A percentile compares a stretch with the other conserved stretches of the same genome.
These are phyloP conservation scores for Uromyces viciae-fabae DNA, from an alignment of 1,284 basidiomycete species.

Conservation along the genomic window DNA sequence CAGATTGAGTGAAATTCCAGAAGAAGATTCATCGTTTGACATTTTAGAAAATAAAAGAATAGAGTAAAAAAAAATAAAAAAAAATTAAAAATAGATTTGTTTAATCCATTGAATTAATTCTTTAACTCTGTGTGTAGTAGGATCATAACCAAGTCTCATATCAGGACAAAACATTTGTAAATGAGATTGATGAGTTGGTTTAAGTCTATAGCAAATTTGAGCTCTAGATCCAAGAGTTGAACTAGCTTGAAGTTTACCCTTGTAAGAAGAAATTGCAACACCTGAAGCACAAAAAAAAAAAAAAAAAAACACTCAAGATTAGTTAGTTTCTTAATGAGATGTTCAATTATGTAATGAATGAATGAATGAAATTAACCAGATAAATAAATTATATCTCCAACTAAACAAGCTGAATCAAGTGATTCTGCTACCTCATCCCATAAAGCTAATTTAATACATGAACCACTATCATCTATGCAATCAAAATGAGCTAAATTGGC, in stretches of 20 bases:
- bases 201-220: conserved; percentile 31
- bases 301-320: background rate
- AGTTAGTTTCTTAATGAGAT: background rate
- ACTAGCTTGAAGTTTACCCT: conserved; percentile 21
- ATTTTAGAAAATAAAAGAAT: background rate
- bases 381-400: conserved; percentile 37
- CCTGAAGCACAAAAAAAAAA: background rate
- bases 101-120: conserved; percentile 28
- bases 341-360: background rate
- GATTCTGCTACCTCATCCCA: conserved; percentile 38
- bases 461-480: conserved; percentile 38
- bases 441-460: conserved; percentile 4
- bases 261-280: conserved; percentile 24
- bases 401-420: conserved; percentile 10
- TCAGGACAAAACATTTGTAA: conserved; percentile 10
- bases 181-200: conserved; percentile 2
- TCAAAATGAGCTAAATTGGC: conserved; percentile 28
- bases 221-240: conserved; percentile 17
- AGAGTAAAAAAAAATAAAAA: background rate
- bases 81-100: background rate
- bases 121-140: conserved; percentile 21
- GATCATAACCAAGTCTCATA: conserved; percentile 31
- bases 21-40: background rate
- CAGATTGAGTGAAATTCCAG: no score
- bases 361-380: conserved; percentile 5